Evolutionary conservation across 768 basidiomycete species (phyloP).

Genomic region (Collybia sordida): DNA sequence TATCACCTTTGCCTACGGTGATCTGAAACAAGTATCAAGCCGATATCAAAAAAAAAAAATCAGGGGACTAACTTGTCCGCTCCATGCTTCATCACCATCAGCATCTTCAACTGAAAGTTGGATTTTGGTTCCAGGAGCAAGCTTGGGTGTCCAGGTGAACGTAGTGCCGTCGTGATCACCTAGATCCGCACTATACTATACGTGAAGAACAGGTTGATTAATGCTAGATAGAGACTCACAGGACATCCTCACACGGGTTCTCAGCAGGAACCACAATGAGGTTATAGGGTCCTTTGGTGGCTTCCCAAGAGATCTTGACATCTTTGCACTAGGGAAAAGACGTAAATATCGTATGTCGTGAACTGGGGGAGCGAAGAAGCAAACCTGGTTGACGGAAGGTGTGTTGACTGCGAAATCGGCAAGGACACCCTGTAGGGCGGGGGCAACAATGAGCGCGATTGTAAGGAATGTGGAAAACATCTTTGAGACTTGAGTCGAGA

Average conservation of each 20-base stretch:
- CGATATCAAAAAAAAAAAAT: constrained; percentile 9
- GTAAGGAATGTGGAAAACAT: constrained; percentile 85
- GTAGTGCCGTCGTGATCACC: constrained; percentile 49
- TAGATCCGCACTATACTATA: constrained; percentile 50
- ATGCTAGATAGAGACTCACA: constrained; percentile 43
- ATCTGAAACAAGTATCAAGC: constrained; percentile 26
- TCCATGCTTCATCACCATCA: constrained; percentile 65
- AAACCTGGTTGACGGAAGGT: constrained; percentile 55
- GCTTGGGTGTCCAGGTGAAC: constrained; percentile 42
- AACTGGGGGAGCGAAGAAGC: constrained; percentile 6
- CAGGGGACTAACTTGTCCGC: constrained; percentile 44
- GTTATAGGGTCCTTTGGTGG: constrained; percentile 51
- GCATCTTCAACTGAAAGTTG: constrained; percentile 55
- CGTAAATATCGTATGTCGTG: constrained; percentile 1
- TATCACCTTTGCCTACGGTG: constrained; percentile 36
- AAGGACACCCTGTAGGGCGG: constrained; percentile 49
- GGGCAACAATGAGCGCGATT: constrained; percentile 61
- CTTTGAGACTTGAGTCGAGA: constrained; percentile 31
- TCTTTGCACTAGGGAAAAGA: constrained; percentile 47
- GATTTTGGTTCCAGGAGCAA: constrained; percentile 49
- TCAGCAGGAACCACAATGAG: constrained; percentile 50
- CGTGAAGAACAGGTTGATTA: constrained; percentile 4
- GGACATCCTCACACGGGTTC: constrained; percentile 56
- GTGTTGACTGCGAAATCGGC: constrained; percentile 56
- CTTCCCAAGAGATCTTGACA: constrained; percentile 51